phyloP scores from a whole-genome alignment of 495 filamentous ascomycete species.

The Penicillium canariense region DNA sequence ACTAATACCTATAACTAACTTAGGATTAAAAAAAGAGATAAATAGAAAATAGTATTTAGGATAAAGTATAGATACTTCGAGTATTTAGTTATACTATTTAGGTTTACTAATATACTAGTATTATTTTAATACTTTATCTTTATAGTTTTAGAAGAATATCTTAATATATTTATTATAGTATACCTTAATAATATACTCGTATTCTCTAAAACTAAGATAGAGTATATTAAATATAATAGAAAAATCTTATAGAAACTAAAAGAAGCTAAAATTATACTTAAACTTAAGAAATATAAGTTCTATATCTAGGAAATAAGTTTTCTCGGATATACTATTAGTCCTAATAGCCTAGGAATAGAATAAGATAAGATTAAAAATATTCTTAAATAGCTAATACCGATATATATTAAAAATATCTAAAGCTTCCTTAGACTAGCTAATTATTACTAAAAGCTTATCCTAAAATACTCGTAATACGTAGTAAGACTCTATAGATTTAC shows the following conservation, averaged over 20 bases:
- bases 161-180: background rate
- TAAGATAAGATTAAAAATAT: background rate
- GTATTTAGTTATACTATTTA: constrained; percentile 19
- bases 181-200: background rate
- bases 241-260: constrained; percentile 3
- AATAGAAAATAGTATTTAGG: constrained; percentile 20
- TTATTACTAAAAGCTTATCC: background rate
- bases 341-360: background rate
- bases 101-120: constrained; percentile 16
- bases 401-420: background rate
- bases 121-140: constrained; percentile 10
- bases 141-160: background rate
- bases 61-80: constrained; percentile 18
- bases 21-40: constrained; percentile 8
- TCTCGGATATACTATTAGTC: constrained; percentile 2
- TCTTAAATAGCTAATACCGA: background rate
- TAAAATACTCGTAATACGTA: background rate
- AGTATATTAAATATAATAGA: background rate
- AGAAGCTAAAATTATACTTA: constrained; percentile 6
- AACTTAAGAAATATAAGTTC: constrained; percentile 16
- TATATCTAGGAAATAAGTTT: background rate
- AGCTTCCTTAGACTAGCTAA: background rate
- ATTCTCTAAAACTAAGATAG: background rate
- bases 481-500: background rate
- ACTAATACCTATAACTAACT: constrained; percentile 15